Evolutionary conservation across 305 asterid genomes (phyloP), one percentile per base, ranked within the genome.

Genomic region (Withania somnifera): DNA sequence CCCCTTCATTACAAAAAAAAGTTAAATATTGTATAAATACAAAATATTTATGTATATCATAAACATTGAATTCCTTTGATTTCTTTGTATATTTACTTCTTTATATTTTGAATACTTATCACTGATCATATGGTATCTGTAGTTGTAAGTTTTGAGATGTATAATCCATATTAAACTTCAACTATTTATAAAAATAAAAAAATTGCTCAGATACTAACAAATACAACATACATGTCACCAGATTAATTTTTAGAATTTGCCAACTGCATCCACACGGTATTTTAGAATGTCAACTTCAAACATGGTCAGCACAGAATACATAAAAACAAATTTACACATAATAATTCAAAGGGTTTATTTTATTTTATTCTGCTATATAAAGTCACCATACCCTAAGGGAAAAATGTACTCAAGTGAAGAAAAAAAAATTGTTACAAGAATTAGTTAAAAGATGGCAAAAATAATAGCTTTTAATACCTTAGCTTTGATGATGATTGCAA

Each of bases 361-460:
- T 1, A 26, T 42, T 66, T 47, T 45, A 51, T 69, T 15, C 22
- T 50, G 32, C 53, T 78, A 78, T 84, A 84, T 78, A 86, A 82
- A 24, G 66, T 6, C 50, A 17, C 24, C 14, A 34, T 19, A 9
- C 0, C 60, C 32, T 50, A 50, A 36, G 50, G 63, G 13, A 13
- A 73, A 76, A 53, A 36, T 36, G 40, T 36, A 36, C 40, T 6
- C 38, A 34, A n/a, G 38, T 34, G 40, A 36, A 34, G 6, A 19
- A 73, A 54, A 51, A 24, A 6, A 38, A 38, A 38, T 8, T 38
- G 30, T 20, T 13, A 20, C 47, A 47, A 47, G 4, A 15, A 69
- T 13, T 45, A 22, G 24, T 45, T 42, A 68, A 81, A 78, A 7
- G 17, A 87, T 89, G 90, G 85, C 84, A 42, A 54, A 69, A 20